Conservation (phyloP, 176 grass and related monocot species). For the Carex scoparia region DNA sequence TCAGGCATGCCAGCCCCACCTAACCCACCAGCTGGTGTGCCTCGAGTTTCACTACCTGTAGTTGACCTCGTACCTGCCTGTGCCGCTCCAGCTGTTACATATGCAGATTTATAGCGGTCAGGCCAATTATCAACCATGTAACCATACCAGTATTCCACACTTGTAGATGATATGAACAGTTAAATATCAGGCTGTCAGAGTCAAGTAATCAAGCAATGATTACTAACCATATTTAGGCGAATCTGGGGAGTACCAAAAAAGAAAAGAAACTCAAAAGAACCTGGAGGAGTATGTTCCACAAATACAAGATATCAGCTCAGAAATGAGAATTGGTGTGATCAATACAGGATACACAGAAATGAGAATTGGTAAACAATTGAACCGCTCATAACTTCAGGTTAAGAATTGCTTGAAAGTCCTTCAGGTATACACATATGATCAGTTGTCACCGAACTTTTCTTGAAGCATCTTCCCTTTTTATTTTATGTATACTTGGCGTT, state of each 20-base stretch:
- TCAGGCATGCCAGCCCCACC: conserved; percentile 44
- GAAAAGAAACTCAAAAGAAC: not conserved
- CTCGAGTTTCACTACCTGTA: conserved; percentile 39
- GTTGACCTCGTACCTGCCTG: conserved; percentile 45
- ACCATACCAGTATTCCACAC: not conserved
- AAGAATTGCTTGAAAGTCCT: not conserved
- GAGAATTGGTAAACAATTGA: not conserved
- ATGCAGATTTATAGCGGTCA: not conserved
- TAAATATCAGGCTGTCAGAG: not conserved
- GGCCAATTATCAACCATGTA: not conserved
- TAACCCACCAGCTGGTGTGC: conserved; percentile 32
- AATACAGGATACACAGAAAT: not conserved
- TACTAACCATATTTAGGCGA: not conserved
- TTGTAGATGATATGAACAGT: conserved; percentile 11
- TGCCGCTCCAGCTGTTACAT: conserved; percentile 44
- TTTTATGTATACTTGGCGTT: not conserved
- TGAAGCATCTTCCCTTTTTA: not conserved
- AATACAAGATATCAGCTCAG: not conserved
- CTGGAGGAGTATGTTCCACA: not conserved
- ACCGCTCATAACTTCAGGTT: not conserved
- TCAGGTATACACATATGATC: not conserved
- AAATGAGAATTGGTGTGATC: not conserved
- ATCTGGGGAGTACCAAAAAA: not conserved
- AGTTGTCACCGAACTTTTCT: not conserved
- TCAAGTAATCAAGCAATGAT: not conserved